Percentiles rank a stretch among this genome's conserved stretches.
Conservation (phyloP, 1,139 yeast species). For the Kurtzmaniella natalensis region DNA sequence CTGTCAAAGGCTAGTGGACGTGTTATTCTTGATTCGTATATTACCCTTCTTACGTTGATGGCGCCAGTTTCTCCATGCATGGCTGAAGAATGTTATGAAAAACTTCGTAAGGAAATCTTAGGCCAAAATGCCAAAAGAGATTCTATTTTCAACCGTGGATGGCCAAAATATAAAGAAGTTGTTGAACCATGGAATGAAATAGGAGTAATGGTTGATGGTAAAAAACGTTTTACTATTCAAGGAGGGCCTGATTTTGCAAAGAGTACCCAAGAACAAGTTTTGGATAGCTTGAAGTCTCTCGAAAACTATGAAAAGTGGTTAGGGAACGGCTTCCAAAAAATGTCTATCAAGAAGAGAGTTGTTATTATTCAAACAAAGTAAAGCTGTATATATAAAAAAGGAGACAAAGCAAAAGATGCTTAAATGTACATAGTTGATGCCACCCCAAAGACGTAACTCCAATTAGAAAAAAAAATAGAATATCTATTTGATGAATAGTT, state of each 20-base stretch:
- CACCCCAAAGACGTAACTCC: slow-evolving; percentile 1
- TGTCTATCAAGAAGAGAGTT: neutral
- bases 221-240: slow-evolving; percentile 47
- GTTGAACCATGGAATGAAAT: slow-evolving; percentile 35
- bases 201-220: slow-evolving; percentile 68
- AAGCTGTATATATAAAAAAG: no score
- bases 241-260: slow-evolving; percentile 30
- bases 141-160: slow-evolving; percentile 50
- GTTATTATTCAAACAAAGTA: neutral
- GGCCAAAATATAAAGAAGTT: slow-evolving; percentile 45
- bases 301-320: slow-evolving; percentile 29
- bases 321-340: slow-evolving; percentile 1
- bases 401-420: no score
- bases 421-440: no score
- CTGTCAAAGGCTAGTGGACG: slow-evolving; percentile 20
- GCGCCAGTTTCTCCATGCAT: slow-evolving; percentile 78
- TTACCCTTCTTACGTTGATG: slow-evolving; percentile 52
- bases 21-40: slow-evolving; percentile 36
- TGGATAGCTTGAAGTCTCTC: slow-evolving; percentile 10
- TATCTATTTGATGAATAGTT: neutral
- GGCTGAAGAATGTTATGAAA: slow-evolving; percentile 80
- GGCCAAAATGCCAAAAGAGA: slow-evolving; percentile 25
- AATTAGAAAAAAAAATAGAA: neutral
- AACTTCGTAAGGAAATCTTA: neutral
- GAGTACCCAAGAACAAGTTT: slow-evolving; percentile 19